A percentile compares a stretch with the other conserved stretches of the same genome.
phyloP scores from a whole-genome alignment of 768 basidiomycete genomes.

The Trametes sanguinea region DNA sequence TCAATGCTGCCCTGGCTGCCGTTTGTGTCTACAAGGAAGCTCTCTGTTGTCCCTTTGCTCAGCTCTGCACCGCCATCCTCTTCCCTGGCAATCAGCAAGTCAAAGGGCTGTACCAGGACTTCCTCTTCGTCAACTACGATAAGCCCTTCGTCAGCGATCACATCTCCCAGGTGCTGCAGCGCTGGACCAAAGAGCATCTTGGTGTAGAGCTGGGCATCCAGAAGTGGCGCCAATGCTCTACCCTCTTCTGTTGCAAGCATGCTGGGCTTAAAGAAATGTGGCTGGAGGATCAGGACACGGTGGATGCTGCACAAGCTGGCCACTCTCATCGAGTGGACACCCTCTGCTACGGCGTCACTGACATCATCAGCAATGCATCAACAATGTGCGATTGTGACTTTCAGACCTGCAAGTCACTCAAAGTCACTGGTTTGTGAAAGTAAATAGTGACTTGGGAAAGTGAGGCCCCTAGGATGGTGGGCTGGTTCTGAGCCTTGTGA shows the following conservation, averaged over 20 bases:
- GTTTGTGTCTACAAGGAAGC: constrained; percentile 11
- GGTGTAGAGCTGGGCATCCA: constrained; percentile 11
- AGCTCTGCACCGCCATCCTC: constrained; percentile 2
- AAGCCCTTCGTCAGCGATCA: constrained; percentile 3
- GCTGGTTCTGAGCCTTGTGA: no score
- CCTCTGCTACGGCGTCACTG: not conserved
- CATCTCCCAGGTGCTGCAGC: constrained; percentile 1
- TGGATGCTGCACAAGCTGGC: constrained; percentile 5
- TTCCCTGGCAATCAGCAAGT: not conserved
- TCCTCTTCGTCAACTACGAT: constrained; percentile 11
- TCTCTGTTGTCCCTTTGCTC: constrained; percentile 3
- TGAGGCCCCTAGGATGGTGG: no score
- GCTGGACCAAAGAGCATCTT: not conserved
- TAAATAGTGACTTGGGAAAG: no score
- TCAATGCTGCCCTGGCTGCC: constrained; percentile 5
- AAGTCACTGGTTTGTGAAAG: no score
- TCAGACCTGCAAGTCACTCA: no score
- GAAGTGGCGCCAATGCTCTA: constrained; percentile 14
- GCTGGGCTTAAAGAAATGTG: constrained; percentile 13
- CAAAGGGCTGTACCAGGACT: constrained; percentile 10
- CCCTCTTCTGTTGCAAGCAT: constrained; percentile 4
- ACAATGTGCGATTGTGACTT: no score
- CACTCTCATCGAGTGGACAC: constrained; percentile 5
- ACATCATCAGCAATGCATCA: no score
- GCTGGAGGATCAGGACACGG: constrained; percentile 10